These are phyloP conservation scores for Aspergillus tanneri DNA, from an alignment of 2,329 filamentous ascomycete genomes.

Conservation along the genomic window DNA sequence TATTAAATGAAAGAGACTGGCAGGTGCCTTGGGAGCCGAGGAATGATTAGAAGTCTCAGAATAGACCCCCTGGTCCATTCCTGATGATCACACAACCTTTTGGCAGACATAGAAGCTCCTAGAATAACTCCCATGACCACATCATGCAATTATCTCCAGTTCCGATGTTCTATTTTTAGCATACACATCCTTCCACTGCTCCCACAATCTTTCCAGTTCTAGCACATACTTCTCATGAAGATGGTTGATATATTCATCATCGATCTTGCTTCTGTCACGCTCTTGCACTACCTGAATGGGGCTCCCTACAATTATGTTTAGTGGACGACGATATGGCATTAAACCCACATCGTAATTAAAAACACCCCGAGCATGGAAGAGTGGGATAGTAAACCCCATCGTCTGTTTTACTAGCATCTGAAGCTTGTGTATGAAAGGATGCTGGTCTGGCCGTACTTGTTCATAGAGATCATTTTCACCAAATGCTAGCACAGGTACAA, in stretches of 20 bases:
- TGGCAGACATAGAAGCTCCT: too few species aligned
- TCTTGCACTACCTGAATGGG: conserved; percentile 70
- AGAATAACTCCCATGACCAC: too few species aligned
- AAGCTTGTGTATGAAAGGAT: conserved; percentile 74
- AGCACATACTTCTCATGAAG: conserved; percentile 76
- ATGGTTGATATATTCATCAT: conserved; percentile 72
- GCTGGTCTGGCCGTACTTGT: conserved; percentile 72
- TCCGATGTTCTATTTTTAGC: conserved; percentile 45
- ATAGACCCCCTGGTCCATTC: too few species aligned
- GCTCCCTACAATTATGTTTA: conserved; percentile 86
- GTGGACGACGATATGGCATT: conserved; percentile 84
- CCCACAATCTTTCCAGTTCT: conserved; percentile 52
- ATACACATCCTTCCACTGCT: conserved; percentile 49
- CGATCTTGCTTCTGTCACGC: conserved; percentile 59
- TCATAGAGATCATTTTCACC: conserved; percentile 97
- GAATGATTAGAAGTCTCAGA: too few species aligned
- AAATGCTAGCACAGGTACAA: conserved; percentile 89
- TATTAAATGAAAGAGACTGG: too few species aligned
- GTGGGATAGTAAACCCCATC: conserved; percentile 87
- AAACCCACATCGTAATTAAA: conserved; percentile 98
- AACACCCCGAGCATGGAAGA: conserved; percentile 85
- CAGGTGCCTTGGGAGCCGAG: too few species aligned
- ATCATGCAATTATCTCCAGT: conserved; percentile 44
- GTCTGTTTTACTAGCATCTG: conserved; percentile 82
- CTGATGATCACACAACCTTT: too few species aligned